Base-by-base conservation (phyloP, 805 yeast genomes). In the Jamesozyma lodderae region DNA sequence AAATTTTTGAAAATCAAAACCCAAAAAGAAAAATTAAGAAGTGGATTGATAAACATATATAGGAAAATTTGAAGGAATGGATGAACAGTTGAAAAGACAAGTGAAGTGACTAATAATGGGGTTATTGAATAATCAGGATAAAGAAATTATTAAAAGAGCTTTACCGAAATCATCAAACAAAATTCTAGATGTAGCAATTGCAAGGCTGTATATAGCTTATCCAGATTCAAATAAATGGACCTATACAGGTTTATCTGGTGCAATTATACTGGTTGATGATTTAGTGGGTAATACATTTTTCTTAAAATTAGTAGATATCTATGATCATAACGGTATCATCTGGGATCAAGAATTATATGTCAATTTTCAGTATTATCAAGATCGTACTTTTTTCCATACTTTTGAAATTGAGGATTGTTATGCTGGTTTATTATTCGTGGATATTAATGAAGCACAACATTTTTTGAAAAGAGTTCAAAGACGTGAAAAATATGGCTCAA, bases 271-370 rank as follows among this genome's bases (percentile, higher is more conserved):
- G 6, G 95, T 83, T 15, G 95, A 92, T 58, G 98, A 92, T 60
- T 62, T 84, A 10, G 95, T 92, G 2, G 97, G 97, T 3, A 90
- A 90, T 59, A 86, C 96, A 0, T 87, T 84, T 53, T 92, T 87
- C 59, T 68, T 92, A 33, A 92, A 92, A 58, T 57, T 92, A 37
- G 94, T 92, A 6, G 98, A 92, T 53, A 77, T 90, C 23, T 54
- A 68, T 27, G 95, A 94, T 6, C 73, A 77, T 44, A 67, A 81
- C 30, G 97, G 97, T 25, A 95, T 92, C 0, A 47, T 92, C 0
- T 92, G 98, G 98, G 98, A 92, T 60, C 98, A 92, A 60, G 98
- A 92, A 60, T 62, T 92, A 35, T 90, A 84, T 52, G 79, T 85
- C 10, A 81, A 84, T 51, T 87, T 92, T 59, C 79, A 80, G 49